phyloP scores from a whole-genome alignment of 805 yeast genomes.

The Wickerhamomyces ciferrii region DNA sequence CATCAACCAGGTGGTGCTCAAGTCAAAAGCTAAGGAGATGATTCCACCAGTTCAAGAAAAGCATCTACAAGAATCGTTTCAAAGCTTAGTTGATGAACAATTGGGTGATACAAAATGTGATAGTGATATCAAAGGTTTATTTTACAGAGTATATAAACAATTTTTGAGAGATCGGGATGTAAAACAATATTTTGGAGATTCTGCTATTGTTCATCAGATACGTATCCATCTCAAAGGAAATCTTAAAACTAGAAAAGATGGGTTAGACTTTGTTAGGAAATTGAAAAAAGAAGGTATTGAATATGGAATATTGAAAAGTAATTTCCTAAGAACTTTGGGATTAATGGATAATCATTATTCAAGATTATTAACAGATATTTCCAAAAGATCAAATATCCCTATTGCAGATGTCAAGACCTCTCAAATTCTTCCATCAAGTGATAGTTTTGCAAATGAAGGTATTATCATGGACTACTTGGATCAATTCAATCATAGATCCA shows the following conservation, averaged over 20 bases:
- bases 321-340: not conserved
- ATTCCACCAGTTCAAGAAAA: conserved; percentile 4
- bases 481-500: not conserved
- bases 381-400: not conserved
- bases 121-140: not conserved
- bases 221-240: not conserved
- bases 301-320: not conserved
- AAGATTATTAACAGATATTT: not conserved
- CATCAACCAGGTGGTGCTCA: conserved; percentile 13
- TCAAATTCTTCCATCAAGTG: not conserved
- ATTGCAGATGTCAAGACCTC: not conserved
- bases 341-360: not conserved
- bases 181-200: conserved; percentile 3
- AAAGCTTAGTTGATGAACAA: conserved; percentile 1
- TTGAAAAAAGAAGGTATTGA: not conserved
- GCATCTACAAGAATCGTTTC: conserved; percentile 12
- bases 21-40: conserved; percentile 6
- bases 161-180: conserved; percentile 12
- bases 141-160: conserved; percentile 11
- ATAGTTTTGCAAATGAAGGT: conserved; percentile 2
- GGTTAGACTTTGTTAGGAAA: not conserved
- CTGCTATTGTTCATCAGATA: not conserved
- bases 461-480: conserved; percentile 8
- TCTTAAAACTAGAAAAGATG: not conserved
- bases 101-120: not conserved